phyloP scores from a whole-genome alignment of 768 basidiomycete genomes.

The Collybia nuda region DNA sequence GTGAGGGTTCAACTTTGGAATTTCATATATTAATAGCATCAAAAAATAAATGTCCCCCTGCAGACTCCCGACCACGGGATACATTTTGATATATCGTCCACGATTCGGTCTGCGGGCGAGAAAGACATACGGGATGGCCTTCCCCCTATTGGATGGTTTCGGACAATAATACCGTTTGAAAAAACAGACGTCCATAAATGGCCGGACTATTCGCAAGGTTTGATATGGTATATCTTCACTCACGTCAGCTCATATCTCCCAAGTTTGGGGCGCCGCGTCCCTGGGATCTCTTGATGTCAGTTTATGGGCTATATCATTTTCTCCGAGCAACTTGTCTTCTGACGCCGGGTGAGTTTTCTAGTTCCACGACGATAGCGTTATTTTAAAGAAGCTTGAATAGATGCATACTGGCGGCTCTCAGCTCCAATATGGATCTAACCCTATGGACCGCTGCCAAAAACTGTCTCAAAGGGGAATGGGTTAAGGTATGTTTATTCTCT shows the following conservation, averaged over 20 bases:
- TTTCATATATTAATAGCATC: not conserved
- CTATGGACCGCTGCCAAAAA: slow-evolving; percentile 71
- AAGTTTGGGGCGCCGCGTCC: slow-evolving; percentile 69
- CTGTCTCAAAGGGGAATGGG: slow-evolving; percentile 73
- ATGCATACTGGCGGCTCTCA: slow-evolving; percentile 67
- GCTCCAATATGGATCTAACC: slow-evolving; percentile 73
- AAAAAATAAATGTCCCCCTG: not conserved
- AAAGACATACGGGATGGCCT: slow-evolving; percentile 29
- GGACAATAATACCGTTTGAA: slow-evolving; percentile 69
- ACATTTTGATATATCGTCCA: slow-evolving; percentile 57
- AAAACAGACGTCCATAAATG: slow-evolving; percentile 38
- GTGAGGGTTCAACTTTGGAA: slow-evolving; percentile 34
- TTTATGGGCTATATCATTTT: slow-evolving; percentile 56
- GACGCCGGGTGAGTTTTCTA: slow-evolving; percentile 53
- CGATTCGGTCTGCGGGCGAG: slow-evolving; percentile 38
- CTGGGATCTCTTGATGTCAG: slow-evolving; percentile 75
- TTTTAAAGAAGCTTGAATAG: slow-evolving; percentile 29
- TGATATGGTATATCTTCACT: slow-evolving; percentile 4
- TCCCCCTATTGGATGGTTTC: slow-evolving; percentile 61
- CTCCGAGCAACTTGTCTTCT: slow-evolving; percentile 64
- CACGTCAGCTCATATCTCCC: not conserved
- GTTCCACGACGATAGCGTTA: not conserved
- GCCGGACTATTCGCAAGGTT: slow-evolving; percentile 53
- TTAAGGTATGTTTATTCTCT: slow-evolving; percentile 37
- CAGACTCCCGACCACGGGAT: slow-evolving; percentile 79